These are phyloP conservation scores for Diaporthe destruens DNA, from an alignment of 2,329 filamentous ascomycete genomes.

Conservation along the genomic window DNA sequence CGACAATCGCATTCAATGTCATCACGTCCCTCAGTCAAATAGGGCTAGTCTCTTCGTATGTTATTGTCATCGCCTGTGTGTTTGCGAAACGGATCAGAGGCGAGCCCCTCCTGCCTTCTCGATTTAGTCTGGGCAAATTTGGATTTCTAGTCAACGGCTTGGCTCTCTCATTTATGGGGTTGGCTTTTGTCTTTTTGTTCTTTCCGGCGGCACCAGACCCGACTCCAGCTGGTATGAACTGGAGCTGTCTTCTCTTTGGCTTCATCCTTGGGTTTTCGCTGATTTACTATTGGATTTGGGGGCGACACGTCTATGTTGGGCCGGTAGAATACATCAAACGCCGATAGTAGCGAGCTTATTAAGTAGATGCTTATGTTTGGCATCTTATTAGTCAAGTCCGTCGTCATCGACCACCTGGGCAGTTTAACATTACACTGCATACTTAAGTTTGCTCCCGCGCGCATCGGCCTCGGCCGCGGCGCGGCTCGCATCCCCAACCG, in stretches of 20 bases:
- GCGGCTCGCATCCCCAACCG: constrained; percentile 9
- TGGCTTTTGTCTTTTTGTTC: constrained; percentile 13
- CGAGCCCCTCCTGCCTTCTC: constrained; percentile 1
- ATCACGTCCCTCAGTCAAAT: constrained; percentile 12
- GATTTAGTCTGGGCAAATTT: background rate
- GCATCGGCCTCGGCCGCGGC: background rate
- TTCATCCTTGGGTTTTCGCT: constrained; percentile 14
- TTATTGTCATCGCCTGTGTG: constrained; percentile 4
- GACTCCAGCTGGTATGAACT: constrained; percentile 11
- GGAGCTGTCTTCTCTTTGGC: constrained; percentile 18
- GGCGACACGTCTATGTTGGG: constrained; percentile 8
- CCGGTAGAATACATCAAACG: constrained; percentile 20
- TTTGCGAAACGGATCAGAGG: constrained; percentile 12
- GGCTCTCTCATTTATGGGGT: background rate
- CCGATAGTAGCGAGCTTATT: background rate
- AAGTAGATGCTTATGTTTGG: background rate
- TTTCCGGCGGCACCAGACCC: background rate
- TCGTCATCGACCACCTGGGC: background rate
- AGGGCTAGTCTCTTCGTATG: constrained; percentile 1
- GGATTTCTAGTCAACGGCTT: background rate
- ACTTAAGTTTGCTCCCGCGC: background rate
- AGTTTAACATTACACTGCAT: background rate
- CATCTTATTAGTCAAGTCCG: background rate
- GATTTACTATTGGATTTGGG: constrained; percentile 26
- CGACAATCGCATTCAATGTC: constrained; percentile 21